phyloP scores from a whole-genome alignment of 305 asterid species.

The Solanum hybrid region DNA sequence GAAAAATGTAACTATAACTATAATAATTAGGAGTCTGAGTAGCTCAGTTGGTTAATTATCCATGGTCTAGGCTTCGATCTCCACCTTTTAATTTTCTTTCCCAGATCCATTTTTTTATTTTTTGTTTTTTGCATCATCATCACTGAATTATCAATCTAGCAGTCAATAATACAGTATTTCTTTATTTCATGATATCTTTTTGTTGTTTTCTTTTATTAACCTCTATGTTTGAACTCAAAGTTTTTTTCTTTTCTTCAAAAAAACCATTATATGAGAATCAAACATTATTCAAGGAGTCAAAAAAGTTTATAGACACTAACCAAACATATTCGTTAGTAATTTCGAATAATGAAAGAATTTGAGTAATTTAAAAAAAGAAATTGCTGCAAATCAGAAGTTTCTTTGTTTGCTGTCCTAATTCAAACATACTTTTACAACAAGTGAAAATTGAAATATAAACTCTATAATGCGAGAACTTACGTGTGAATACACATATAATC shows the following conservation, averaged over 20 bases:
- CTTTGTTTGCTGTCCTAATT: background rate
- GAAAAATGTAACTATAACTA: background rate
- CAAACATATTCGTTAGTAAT: background rate
- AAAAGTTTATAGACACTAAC: background rate
- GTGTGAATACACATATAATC: no score
- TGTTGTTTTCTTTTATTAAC: background rate
- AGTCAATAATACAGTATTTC: background rate
- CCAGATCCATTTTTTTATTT: background rate
- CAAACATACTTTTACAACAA: background rate
- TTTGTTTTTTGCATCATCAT: background rate
- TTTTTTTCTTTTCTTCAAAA: no score
- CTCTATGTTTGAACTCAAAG: background rate
- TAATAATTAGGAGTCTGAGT: rapidly evolving
- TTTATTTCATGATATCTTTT: background rate
- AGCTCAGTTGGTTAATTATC: background rate
- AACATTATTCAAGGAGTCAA: background rate
- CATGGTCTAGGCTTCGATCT: background rate
- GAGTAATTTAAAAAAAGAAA: background rate
- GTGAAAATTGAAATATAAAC: background rate
- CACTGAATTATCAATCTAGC: background rate
- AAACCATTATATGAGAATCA: background rate
- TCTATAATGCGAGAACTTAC: no score
- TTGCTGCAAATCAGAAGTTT: background rate
- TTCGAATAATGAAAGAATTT: no score
- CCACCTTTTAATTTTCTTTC: background rate